These are phyloP conservation scores for Acacia concinna DNA, from an alignment of 331 rosid species.

Conservation along the genomic window DNA sequence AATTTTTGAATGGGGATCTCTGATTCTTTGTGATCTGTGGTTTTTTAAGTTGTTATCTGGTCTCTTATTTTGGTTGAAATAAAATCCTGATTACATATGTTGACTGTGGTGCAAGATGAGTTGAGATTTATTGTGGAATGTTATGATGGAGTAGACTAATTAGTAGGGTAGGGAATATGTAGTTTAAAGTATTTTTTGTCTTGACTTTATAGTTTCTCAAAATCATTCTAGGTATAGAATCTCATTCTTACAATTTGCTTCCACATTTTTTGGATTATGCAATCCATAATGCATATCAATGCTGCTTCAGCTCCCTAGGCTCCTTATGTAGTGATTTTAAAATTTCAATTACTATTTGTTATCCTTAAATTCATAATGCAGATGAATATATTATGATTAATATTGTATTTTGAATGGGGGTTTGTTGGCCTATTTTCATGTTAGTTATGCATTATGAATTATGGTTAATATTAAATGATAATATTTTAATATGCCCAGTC, in stretches of 20 bases:
- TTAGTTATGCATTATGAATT: too few species aligned
- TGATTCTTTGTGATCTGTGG: too few species aligned
- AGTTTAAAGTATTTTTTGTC: slow-evolving; percentile 13
- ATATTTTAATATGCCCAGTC: too few species aligned
- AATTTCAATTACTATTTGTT: slow-evolving; percentile 13
- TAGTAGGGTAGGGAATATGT: background rate
- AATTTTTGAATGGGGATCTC: too few species aligned
- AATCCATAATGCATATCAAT: slow-evolving; percentile 15
- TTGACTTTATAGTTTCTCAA: background rate
- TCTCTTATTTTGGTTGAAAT: background rate
- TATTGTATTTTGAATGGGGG: too few species aligned
- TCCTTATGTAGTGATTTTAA: slow-evolving; percentile 12
- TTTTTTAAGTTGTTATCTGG: too few species aligned
- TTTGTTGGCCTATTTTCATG: too few species aligned
- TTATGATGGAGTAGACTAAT: slow-evolving; percentile 17
- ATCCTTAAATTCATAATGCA: too few species aligned
- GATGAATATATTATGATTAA: too few species aligned
- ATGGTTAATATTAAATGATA: too few species aligned
- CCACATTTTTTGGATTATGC: background rate
- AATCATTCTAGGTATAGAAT: background rate
- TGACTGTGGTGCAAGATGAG: background rate
- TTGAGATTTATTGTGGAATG: background rate
- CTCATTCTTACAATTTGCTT: background rate
- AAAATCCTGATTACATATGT: background rate
- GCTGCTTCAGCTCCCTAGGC: background rate